phyloP scores from a whole-genome alignment of 2,329 filamentous ascomycete genomes.

The Colletotrichum kahawae region DNA sequence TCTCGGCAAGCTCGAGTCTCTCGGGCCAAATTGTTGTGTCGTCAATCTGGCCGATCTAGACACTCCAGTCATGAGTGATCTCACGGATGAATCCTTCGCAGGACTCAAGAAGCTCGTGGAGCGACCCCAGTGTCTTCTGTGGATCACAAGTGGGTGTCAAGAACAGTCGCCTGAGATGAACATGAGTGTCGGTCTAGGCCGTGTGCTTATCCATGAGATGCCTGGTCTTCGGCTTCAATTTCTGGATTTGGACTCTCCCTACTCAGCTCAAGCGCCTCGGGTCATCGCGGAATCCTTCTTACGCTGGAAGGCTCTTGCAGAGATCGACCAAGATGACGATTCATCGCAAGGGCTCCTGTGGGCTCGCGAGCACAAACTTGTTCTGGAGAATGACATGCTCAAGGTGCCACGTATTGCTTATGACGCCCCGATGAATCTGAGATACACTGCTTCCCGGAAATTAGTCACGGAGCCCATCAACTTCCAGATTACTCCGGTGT shows the following conservation, averaged over 20 bases:
- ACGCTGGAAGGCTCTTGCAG: neutral
- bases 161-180: slow-evolving; percentile 19
- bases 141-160: slow-evolving; percentile 23
- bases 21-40: neutral
- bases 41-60: slow-evolving; percentile 6
- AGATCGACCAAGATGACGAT: neutral
- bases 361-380: neutral
- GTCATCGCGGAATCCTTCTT: neutral
- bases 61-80: slow-evolving; percentile 30
- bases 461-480: neutral
- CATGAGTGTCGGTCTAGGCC: slow-evolving; percentile 17
- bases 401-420: neutral
- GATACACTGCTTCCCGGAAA: neutral
- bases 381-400: neutral
- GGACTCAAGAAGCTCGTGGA: slow-evolving; percentile 22
- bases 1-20: neutral
- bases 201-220: slow-evolving; percentile 1
- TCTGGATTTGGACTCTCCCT: neutral
- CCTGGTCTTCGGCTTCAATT: neutral
- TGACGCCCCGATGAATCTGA: neutral
- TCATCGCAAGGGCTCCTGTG: neutral
- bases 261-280: neutral
- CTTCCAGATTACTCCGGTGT: neutral
- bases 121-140: slow-evolving; percentile 19
- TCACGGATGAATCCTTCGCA: slow-evolving; percentile 31